phyloP scores from a whole-genome alignment of 805 yeast genomes.

The Lipomyces yamadae region DNA sequence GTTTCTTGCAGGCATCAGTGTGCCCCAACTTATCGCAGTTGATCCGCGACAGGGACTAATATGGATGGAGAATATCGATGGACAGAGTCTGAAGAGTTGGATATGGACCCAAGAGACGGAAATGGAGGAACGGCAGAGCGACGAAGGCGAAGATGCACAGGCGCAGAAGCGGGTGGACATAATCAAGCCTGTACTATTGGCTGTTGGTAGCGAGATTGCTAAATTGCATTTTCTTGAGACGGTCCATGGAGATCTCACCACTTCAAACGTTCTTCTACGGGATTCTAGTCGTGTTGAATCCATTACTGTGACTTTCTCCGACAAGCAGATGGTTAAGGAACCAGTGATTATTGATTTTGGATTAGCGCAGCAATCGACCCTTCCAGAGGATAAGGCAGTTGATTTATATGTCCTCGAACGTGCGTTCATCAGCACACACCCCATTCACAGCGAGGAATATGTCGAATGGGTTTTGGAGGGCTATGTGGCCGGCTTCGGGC shows the following conservation, averaged over 20 bases:
- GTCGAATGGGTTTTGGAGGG: slow-evolving; percentile 76
- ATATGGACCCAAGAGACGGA: slow-evolving; percentile 45
- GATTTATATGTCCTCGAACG: slow-evolving; percentile 92
- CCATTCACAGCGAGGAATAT: slow-evolving; percentile 66
- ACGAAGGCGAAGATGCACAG: slow-evolving; percentile 11
- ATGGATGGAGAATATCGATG: slow-evolving; percentile 85
- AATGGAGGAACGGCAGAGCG: slow-evolving; percentile 12
- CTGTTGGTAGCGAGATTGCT: slow-evolving; percentile 72
- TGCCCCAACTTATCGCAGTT: slow-evolving; percentile 75
- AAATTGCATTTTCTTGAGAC: slow-evolving; percentile 74
- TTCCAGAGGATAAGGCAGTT: slow-evolving; percentile 95
- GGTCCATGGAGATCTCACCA: slow-evolving; percentile 92
- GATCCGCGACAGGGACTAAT: slow-evolving; percentile 79
- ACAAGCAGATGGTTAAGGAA: slow-evolving; percentile 13
- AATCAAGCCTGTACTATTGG: slow-evolving; percentile 53
- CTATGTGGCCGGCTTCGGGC: slow-evolving; percentile 47
- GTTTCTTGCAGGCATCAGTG: slow-evolving; percentile 56
- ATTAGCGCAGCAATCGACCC: slow-evolving; percentile 70
- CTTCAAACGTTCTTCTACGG: slow-evolving; percentile 76
- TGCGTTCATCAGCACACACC: slow-evolving; percentile 90
- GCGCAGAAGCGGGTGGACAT: slow-evolving; percentile 28
- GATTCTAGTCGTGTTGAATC: slow-evolving; percentile 37
- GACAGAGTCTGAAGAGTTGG: slow-evolving; percentile 45
- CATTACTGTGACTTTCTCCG: slow-evolving; percentile 35
- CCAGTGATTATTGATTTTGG: slow-evolving; percentile 91